These are phyloP conservation scores for Linanthus parryae DNA, from an alignment of 148 eudicot genomes.

Conservation along the genomic window DNA sequence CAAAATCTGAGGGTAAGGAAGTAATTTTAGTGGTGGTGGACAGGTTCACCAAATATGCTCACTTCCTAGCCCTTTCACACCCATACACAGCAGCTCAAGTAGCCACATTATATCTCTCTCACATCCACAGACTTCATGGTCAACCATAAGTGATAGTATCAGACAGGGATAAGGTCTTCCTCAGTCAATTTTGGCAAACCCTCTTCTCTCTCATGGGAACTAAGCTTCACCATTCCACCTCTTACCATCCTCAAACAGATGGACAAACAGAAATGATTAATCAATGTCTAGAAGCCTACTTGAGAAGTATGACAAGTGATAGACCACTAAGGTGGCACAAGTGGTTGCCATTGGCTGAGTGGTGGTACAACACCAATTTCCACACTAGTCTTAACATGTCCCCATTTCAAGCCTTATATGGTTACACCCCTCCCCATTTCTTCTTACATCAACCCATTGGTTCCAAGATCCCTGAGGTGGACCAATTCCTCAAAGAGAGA, in stretches of 20 bases:
- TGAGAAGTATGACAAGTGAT: too few relatives aligned
- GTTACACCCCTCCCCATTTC: too few relatives aligned
- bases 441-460: too few relatives aligned
- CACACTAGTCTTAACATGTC: too few relatives aligned
- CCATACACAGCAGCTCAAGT: not conserved
- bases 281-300: not conserved
- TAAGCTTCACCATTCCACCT: not conserved
- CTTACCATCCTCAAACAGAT: not conserved
- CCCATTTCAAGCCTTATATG: too few relatives aligned
- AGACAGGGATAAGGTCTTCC: not conserved
- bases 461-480: too few relatives aligned
- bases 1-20: not conserved
- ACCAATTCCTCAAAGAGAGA: too few relatives aligned
- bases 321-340: too few relatives aligned
- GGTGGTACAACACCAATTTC: too few relatives aligned
- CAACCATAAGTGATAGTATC: not conserved
- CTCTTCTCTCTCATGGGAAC: not conserved
- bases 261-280: not conserved
- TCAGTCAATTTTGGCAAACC: not conserved
- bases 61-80: not conserved
- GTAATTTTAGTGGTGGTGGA: not conserved
- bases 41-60: not conserved
- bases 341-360: too few relatives aligned
- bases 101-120: not conserved
- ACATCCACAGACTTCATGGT: not conserved